Evolutionary conservation across 2,329 filamentous ascomycete genomes (phyloP), one percentile per base, ranked within the genome.

Genomic region (Cladosporium sp.): DNA sequence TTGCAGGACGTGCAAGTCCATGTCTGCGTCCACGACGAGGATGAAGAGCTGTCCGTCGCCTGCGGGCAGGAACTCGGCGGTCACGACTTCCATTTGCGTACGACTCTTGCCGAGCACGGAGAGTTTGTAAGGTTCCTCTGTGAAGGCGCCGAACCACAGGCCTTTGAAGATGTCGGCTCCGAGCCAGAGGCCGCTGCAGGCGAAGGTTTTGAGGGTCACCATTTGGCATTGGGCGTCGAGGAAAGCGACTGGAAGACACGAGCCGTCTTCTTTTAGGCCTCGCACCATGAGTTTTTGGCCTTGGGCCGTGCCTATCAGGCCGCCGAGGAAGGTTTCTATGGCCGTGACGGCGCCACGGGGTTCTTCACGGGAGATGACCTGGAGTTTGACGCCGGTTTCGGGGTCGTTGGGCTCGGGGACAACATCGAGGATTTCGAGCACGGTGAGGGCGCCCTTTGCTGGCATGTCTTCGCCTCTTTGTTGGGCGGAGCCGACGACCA

Each of bases 221-320:
- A 96, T 90, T 67, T 96, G 94, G 73, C 90, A 95, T 75, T 90
- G 94, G 86, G 97, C 95, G 68, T 99, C 94, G 80, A 99, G 89
- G 70, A 99, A 99, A 0, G 94, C 94, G 3, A 99, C 93, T 0
- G 94, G 94, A 0, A 97, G 79, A 53, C 97, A 81, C 1, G 89
- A 91, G 0, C 92, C 91, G 70, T 99, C 94, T 72, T 99, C 94
- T 71, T 97, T 97, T 3, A 99, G 80, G 39, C 94, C 94, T 59
- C 94, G 83, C 1, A 99, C 91, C 89, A 99, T 95, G 71, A 91
- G 93, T 74, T 99, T 99, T 68, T 97, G 92, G 0, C 94, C 94
- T 70, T 99, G 94, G 0, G 92, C 91, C 89, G 89, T 61, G 94
- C 86, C 80, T 95, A 85, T 64, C 93, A 91, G 1, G 89, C 94